phyloP scores from a whole-genome alignment of 2,329 filamentous ascomycete genomes.

The Passalora sequoiae region DNA sequence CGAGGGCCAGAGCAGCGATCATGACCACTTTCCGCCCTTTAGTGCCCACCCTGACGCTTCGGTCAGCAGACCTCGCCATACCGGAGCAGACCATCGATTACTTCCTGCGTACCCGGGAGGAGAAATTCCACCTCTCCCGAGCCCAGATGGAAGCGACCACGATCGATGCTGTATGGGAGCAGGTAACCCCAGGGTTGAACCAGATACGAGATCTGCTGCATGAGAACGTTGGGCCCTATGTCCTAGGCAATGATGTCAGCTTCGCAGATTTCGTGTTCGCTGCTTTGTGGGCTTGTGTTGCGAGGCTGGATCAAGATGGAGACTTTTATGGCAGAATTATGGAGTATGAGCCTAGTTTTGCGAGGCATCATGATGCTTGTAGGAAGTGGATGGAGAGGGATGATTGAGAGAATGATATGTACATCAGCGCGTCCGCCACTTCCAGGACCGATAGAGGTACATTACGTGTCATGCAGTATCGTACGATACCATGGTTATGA shows the following conservation, averaged over 20 bases:
- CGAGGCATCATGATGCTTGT: constrained; percentile 19
- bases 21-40: too few relatives aligned
- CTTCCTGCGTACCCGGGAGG: constrained; percentile 15
- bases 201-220: constrained; percentile 17
- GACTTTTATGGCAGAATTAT: constrained; percentile 12
- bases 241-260: constrained; percentile 21
- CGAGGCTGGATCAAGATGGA: constrained; percentile 18
- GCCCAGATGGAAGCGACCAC: constrained; percentile 21
- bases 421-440: too few relatives aligned
- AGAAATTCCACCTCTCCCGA: constrained; percentile 18
- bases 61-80: constrained; percentile 22
- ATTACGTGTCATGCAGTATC: too few relatives aligned
- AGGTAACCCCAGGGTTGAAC: constrained; percentile 10
- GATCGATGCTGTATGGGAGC: constrained; percentile 27
- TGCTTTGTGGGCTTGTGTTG: constrained; percentile 17
- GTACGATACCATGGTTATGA: too few relatives aligned
- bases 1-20: constrained; percentile 7
- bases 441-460: too few relatives aligned
- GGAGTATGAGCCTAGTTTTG: constrained; percentile 7
- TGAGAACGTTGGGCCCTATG: constrained; percentile 24
- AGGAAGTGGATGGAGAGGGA: constrained; percentile 18
- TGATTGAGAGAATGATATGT: constrained; percentile 6
- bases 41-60: constrained; percentile 18
- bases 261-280: constrained; percentile 27
- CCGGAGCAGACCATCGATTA: constrained; percentile 24